A percentile compares a stretch with the other conserved stretches of the same genome.
These are phyloP conservation scores for Rostrohypoxylon terebratum DNA, from an alignment of 495 filamentous ascomycete genomes.

Conservation along the genomic window DNA sequence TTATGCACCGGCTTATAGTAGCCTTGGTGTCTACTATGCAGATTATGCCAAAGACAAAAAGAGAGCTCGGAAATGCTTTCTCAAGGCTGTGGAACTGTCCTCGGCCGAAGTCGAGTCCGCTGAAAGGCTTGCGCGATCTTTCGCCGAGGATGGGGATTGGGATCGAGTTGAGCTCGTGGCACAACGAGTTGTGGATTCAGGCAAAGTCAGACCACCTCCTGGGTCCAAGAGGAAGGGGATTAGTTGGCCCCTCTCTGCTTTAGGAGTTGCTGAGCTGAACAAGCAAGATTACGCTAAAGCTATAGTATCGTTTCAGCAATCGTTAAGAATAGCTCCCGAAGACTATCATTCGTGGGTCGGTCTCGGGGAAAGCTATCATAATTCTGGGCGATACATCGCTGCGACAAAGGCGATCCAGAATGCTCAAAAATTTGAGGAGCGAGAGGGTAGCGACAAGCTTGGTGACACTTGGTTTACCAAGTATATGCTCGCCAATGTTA, in stretches of 20 bases:
- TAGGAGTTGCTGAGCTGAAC: constrained; percentile 96
- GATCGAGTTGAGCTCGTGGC: constrained; percentile 93
- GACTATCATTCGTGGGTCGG: constrained; percentile 98
- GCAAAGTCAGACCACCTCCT: constrained; percentile 86
- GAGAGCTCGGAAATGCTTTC: constrained; percentile 88
- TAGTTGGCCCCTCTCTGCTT: constrained; percentile 96
- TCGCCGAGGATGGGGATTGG: constrained; percentile 93
- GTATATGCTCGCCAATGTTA: constrained; percentile 97
- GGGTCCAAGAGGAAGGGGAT: constrained; percentile 90
- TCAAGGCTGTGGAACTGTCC: constrained; percentile 96
- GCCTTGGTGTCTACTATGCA: constrained; percentile 91
- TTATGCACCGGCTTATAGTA: constrained; percentile 92
- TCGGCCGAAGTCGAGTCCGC: constrained; percentile 87
- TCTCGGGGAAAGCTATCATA: constrained; percentile 94
- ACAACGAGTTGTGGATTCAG: constrained; percentile 91
- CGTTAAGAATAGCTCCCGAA: constrained; percentile 81
- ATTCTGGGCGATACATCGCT: constrained; percentile 90
- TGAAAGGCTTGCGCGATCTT: constrained; percentile 83
- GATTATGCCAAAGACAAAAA: constrained; percentile 90
- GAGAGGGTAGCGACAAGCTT: constrained; percentile 54
- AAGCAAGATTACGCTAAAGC: constrained; percentile 89
- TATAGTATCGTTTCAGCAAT: constrained; percentile 89
- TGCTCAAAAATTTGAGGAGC: constrained; percentile 75
- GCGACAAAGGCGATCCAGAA: constrained; percentile 91
- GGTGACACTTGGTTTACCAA: constrained; percentile 90